Evolutionary conservation across 75 land plant species (phyloP).

Genomic region (Sequoiadendron giganteum): DNA sequence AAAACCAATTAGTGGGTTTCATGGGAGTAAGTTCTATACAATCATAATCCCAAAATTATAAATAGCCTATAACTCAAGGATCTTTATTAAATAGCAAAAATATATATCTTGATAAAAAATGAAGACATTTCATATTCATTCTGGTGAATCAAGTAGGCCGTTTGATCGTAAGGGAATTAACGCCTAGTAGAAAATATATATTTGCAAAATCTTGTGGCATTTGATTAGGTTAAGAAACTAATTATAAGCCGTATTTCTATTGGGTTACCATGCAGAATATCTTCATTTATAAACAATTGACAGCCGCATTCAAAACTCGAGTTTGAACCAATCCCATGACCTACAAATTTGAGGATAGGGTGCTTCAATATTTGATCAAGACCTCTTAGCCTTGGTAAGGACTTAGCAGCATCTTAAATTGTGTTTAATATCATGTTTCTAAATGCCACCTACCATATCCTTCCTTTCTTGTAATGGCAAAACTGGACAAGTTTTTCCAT

Average conservation of each 20-base stretch:
- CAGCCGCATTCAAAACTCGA: not conserved
- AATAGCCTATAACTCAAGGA: not conserved
- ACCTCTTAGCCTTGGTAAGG: not conserved
- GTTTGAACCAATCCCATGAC: not conserved
- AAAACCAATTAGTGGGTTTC: not conserved
- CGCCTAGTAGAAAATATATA: not conserved
- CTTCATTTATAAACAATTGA: not conserved
- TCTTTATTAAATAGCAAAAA: not conserved
- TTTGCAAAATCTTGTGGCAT: not conserved
- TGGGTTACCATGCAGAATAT: not conserved
- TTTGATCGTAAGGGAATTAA: not conserved
- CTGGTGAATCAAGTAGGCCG: too few species aligned
- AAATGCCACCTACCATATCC: not conserved
- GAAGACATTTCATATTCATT: not conserved
- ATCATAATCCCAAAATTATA: not conserved
- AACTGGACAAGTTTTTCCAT: not conserved
- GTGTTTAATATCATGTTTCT: not conserved
- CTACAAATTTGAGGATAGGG: not conserved
- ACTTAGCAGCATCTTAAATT: not conserved
- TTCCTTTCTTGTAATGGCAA: not conserved
- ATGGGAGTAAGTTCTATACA: not conserved
- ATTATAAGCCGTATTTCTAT: not conserved
- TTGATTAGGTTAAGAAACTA: not conserved
- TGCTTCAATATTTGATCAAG: not conserved
- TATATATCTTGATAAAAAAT: too few species aligned